Conservation (phyloP, 2,329 filamentous ascomycete genomes). For the Aspergillus cejpii region DNA sequence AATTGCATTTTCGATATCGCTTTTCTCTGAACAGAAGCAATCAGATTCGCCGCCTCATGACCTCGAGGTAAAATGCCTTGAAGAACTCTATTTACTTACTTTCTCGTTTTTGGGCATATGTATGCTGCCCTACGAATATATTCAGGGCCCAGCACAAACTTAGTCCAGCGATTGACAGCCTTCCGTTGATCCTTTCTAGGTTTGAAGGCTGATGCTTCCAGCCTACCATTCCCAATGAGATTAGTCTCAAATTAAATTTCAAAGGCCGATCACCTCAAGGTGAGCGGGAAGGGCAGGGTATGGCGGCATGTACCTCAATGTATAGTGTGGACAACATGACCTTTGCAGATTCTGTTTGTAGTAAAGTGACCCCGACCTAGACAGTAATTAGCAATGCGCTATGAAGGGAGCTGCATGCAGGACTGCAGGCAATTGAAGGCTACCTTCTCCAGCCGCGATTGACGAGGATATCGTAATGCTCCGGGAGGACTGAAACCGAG, state of each 20-base stretch:
- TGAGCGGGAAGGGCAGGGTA: background rate
- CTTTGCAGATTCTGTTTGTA: slow-evolving; percentile 55
- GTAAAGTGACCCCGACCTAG: slow-evolving; percentile 44
- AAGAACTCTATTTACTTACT: slow-evolving; percentile 30
- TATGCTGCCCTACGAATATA: slow-evolving; percentile 43
- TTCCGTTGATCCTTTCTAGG: slow-evolving; percentile 43
- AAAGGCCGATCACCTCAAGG: background rate
- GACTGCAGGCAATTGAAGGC: slow-evolving; percentile 2
- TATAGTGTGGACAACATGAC: slow-evolving; percentile 84
- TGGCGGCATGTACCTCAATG: slow-evolving; percentile 42
- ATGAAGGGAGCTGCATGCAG: background rate
- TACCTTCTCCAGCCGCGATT: slow-evolving; percentile 47
- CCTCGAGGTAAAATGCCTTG: too few relatives aligned
- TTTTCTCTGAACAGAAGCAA: slow-evolving; percentile 35
- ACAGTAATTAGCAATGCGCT: slow-evolving; percentile 6
- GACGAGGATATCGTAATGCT: slow-evolving; percentile 45
- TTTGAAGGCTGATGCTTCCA: slow-evolving; percentile 40
- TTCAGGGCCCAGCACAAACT: slow-evolving; percentile 43
- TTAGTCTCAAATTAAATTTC: slow-evolving; percentile 8
- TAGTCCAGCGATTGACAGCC: slow-evolving; percentile 46
- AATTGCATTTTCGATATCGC: slow-evolving; percentile 37
- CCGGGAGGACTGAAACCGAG: slow-evolving; percentile 39
- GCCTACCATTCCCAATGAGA: slow-evolving; percentile 20
- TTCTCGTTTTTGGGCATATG: slow-evolving; percentile 40
- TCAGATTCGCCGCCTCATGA: too few relatives aligned